phyloP scores from a whole-genome alignment of 2,329 filamentous ascomycete genomes.

The Paraconiothyrium sp. region DNA sequence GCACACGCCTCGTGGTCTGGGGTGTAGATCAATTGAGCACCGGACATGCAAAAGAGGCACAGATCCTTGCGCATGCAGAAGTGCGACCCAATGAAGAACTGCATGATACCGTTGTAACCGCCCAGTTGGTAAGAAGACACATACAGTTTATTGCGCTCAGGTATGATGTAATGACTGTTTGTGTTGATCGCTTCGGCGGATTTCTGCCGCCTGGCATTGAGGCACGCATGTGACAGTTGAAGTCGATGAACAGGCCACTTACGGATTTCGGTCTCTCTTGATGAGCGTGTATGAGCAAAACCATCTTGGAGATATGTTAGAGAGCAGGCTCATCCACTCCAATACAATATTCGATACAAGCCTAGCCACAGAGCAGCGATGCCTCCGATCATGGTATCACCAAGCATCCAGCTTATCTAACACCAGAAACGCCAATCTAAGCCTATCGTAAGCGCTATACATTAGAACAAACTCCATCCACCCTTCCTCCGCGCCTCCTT shows the following conservation, averaged over 20 bases:
- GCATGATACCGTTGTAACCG: background rate
- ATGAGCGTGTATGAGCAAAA: background rate
- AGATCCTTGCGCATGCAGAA: background rate
- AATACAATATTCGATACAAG: slow-evolving; percentile 4
- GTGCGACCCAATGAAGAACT: background rate
- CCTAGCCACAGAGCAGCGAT: slow-evolving; percentile 7
- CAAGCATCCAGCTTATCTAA: background rate
- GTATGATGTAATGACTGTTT: background rate
- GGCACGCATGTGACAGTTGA: background rate
- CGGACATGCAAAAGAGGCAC: background rate
- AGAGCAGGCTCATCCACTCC: background rate
- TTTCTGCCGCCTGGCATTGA: background rate
- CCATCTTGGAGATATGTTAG: background rate
- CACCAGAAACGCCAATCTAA: slow-evolving; percentile 11
- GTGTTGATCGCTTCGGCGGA: background rate
- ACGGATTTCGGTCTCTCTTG: background rate
- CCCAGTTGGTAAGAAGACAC: background rate
- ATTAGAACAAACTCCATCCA: slow-evolving; percentile 44
- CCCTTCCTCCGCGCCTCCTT: slow-evolving; percentile 38
- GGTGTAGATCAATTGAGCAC: slow-evolving; percentile 1
- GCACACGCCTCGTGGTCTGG: background rate
- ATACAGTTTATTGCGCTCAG: background rate
- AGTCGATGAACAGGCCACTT: background rate
- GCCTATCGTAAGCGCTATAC: background rate
- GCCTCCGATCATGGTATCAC: slow-evolving; percentile 10